Evolutionary conservation across 257 asterid species (phyloP).

Genomic region (Linderniella brevidens): DNA sequence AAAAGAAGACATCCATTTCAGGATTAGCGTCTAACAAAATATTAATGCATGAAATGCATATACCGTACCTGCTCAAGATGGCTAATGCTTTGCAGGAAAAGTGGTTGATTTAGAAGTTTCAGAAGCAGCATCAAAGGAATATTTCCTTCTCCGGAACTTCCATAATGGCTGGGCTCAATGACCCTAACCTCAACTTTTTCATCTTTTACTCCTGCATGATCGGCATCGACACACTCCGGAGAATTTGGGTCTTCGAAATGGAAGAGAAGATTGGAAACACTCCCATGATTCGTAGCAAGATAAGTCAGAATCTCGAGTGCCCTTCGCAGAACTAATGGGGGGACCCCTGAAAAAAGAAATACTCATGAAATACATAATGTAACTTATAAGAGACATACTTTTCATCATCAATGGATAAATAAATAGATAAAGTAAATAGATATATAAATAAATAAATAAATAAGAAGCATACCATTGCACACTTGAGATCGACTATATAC

Average conservation of each 20-base stretch:
- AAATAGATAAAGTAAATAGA: neutral
- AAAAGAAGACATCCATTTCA: too few relatives aligned
- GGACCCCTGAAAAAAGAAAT: slow-evolving; percentile 55
- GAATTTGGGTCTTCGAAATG: slow-evolving; percentile 52
- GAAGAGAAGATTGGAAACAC: slow-evolving; percentile 76
- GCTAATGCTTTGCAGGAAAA: slow-evolving; percentile 62
- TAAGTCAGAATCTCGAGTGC: slow-evolving; percentile 76
- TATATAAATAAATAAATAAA: neutral
- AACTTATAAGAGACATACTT: too few relatives aligned
- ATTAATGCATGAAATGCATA: slow-evolving; percentile 7
- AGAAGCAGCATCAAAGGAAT: slow-evolving; percentile 76
- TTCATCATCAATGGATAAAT: neutral
- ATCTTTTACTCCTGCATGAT: slow-evolving; percentile 22
- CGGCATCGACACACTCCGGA: slow-evolving; percentile 26
- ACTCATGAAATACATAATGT: slow-evolving; percentile 7
- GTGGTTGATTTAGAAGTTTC: slow-evolving; percentile 69
- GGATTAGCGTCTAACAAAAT: too few relatives aligned
- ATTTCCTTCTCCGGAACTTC: slow-evolving; percentile 32
- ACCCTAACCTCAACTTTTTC: slow-evolving; percentile 62
- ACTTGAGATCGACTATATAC: slow-evolving; percentile 84
- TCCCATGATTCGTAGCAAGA: slow-evolving; percentile 80
- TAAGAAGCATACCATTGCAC: slow-evolving; percentile 48
- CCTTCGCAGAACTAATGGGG: slow-evolving; percentile 86
- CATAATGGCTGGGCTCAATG: slow-evolving; percentile 20
- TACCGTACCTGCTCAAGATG: slow-evolving; percentile 98